phyloP scores from a whole-genome alignment of 2,329 filamentous ascomycete species.

The Trichophyton rubrum region DNA sequence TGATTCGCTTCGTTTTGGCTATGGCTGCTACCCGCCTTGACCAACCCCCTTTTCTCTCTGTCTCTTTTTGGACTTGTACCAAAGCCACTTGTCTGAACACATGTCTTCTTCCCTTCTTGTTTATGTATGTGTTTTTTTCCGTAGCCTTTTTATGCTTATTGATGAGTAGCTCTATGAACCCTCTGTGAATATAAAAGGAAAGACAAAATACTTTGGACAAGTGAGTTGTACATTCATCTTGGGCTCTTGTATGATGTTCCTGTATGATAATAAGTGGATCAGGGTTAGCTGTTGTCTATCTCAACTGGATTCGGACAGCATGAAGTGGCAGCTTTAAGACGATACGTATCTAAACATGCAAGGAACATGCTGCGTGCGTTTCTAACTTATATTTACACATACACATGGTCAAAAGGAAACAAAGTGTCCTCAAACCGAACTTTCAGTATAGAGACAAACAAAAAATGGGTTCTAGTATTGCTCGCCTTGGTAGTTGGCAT shows the following conservation, averaged over 20 bases:
- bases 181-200: not conserved
- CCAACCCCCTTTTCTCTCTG: not conserved
- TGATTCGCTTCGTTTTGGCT: not conserved
- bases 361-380: not conserved
- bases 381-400: slow-evolving; percentile 7
- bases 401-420: not conserved
- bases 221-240: not conserved
- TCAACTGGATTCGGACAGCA: too few species aligned
- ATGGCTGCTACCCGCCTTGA: not conserved
- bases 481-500: slow-evolving; percentile 28
- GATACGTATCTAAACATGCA: not conserved
- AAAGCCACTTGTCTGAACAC: not conserved
- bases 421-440: too few species aligned
- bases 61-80: not conserved
- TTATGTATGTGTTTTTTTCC: not conserved
- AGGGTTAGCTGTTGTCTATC: too few species aligned
- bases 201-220: not conserved
- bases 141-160: not conserved
- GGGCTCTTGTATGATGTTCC: not conserved
- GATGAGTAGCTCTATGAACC: not conserved
- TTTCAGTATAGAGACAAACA: not conserved
- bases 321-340: too few species aligned
- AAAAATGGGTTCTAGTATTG: slow-evolving; percentile 22
- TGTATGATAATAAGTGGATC: too few species aligned
- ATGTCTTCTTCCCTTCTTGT: not conserved